Conservation (phyloP, 495 filamentous ascomycete species). For the Chaetomium tenue region DNA sequence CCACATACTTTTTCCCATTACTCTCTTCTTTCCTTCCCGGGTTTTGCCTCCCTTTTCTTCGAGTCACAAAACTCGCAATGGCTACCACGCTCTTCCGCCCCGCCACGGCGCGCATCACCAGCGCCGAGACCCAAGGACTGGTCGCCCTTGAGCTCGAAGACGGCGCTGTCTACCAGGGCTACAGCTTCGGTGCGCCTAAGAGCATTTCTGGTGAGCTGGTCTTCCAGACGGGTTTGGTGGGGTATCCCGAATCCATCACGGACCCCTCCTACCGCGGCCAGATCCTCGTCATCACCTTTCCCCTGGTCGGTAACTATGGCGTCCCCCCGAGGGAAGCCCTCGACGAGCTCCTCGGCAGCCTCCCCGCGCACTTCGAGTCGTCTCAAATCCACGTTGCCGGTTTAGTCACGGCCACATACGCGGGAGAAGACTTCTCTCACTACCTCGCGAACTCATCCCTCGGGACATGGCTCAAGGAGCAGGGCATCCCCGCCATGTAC, state of each 20-base stretch:
- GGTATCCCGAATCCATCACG: slow-evolving; percentile 97
- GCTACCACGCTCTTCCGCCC: slow-evolving; percentile 52
- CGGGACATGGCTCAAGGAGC: slow-evolving; percentile 92
- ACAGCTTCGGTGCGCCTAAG: slow-evolving; percentile 91
- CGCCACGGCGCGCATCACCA: slow-evolving; percentile 51
- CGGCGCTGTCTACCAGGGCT: slow-evolving; percentile 82
- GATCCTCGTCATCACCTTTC: slow-evolving; percentile 97
- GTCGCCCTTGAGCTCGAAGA: slow-evolving; percentile 88
- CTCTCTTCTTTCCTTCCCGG: slow-evolving; percentile 7
- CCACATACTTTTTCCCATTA: slow-evolving; percentile 1
- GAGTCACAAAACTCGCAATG: slow-evolving; percentile 34
- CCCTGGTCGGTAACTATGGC: slow-evolving; percentile 96
- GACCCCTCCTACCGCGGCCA: slow-evolving; percentile 99
- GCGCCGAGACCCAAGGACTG: slow-evolving; percentile 52
- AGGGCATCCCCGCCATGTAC: slow-evolving; percentile 93
- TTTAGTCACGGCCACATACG: slow-evolving; percentile 83
- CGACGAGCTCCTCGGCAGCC: slow-evolving; percentile 75
- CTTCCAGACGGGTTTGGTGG: slow-evolving; percentile 99
- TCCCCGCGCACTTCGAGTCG: slow-evolving; percentile 90
- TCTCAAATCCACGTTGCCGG: slow-evolving; percentile 89
- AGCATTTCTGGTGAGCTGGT: slow-evolving; percentile 93
- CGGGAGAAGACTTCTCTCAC: slow-evolving; percentile 92
- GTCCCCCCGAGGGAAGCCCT: slow-evolving; percentile 80
- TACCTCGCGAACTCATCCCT: slow-evolving; percentile 85
- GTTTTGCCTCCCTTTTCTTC: not conserved